Percentiles rank a stretch among this genome's conserved stretches.
Evolutionary conservation across 768 basidiomycete genomes (phyloP).

Genomic region (Strobilomyces echinocephalus): DNA sequence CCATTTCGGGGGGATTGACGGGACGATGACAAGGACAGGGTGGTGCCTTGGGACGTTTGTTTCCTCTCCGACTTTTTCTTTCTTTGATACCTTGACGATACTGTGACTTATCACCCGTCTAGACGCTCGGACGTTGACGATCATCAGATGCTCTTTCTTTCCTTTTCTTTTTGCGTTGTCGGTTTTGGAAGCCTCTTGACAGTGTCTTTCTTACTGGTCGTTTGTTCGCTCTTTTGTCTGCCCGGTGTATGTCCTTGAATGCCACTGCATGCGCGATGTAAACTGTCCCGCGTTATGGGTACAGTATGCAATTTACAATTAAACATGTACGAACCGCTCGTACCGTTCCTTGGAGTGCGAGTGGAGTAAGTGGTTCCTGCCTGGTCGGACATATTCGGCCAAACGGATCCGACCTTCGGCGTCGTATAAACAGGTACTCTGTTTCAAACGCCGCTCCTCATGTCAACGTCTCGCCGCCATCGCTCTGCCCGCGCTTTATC

Average conservation of each 20-base stretch:
- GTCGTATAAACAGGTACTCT: neutral
- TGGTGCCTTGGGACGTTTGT: neutral
- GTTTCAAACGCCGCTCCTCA: neutral
- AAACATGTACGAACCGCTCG: neutral
- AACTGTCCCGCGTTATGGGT: neutral
- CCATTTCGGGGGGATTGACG: neutral
- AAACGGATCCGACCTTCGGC: neutral
- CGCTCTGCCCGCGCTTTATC: neutral
- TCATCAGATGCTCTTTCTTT: neutral
- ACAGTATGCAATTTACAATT: neutral
- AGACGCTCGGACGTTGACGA: neutral
- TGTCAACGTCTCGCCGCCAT: too few relatives aligned
- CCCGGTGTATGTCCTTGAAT: neutral
- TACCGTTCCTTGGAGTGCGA: neutral
- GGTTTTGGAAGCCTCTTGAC: neutral
- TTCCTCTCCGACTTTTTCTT: too few relatives aligned
- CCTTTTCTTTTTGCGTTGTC: neutral
- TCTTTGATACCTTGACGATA: slow-evolving; percentile 2
- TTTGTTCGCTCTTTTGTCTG: neutral
- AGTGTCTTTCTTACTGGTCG: neutral
- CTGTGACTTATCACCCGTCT: neutral
- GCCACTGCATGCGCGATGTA: neutral
- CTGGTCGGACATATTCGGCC: neutral
- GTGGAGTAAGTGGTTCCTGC: too few relatives aligned
- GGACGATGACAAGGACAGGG: neutral